Base-by-base conservation (phyloP, 1,139 yeast species). In the Kurtzmaniella quercitrusa region DNA sequence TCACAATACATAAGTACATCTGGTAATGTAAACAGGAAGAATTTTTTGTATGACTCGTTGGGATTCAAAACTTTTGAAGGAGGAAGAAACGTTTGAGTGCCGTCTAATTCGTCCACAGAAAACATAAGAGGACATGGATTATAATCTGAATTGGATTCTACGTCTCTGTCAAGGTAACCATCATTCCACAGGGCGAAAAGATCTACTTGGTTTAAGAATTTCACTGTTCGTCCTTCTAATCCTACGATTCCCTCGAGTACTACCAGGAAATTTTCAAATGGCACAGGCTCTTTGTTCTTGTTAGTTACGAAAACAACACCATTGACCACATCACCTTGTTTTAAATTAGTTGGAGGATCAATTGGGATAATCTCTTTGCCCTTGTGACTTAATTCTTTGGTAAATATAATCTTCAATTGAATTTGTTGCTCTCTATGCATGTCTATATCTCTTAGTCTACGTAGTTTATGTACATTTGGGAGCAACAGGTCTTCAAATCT, bases 121-220 rank as follows among this genome's bases (percentile, higher is more conserved):
- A 14, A n/a, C 12, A 11, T 10, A 17, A 34, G 18, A 11, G 38
- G 38, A 16, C 18, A n/a, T 10, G 4, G 14, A 10, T 15, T 16
- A 10, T 9, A 9, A 12, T 31, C 18, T 7, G 14, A 10, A 5
- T n/a, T 16, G 7, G 27, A 52, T 29, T 65, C 71, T 1, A 65
- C 53, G 2, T 54, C 48, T 27, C 68, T 46, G 47, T 68, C 72
- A 25, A 67, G 55, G 42, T 51, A 55, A 0, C 64, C 73, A 46
- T 68, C 74, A 45, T 65, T 67, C 73, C 73, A 70, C 34, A 69
- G 65, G 3, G 74, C 75, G 45, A 62, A 62, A 51, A 68, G 68
- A 50, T 69, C 75, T 49, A 69, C 68, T 74, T 69, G 68, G 41
- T 61, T 65, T 16, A 39, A 25, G 7, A 27, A 14, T 14, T 38